Conservation (phyloP, 2,329 filamentous ascomycete species). For the Anthostomella pinea region DNA sequence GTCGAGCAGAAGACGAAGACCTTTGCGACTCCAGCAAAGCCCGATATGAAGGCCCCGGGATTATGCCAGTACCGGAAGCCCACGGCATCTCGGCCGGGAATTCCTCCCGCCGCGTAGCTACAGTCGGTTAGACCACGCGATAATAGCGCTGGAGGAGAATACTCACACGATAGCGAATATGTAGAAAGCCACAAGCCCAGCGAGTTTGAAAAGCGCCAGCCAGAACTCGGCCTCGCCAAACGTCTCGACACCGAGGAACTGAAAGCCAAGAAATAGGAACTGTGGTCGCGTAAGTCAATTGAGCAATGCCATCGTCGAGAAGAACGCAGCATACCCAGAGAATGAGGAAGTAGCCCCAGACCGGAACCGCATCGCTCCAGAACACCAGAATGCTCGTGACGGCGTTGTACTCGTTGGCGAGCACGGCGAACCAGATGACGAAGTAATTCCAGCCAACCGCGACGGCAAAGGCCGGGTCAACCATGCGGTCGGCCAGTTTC, state of each 20-base stretch:
- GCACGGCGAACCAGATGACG: slow-evolving; percentile 52
- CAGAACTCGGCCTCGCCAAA: slow-evolving; percentile 82
- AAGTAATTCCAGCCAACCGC: slow-evolving; percentile 72
- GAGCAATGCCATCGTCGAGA: neutral
- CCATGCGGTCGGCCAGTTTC: slow-evolving; percentile 67
- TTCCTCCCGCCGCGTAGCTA: slow-evolving; percentile 64
- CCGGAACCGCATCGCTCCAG: slow-evolving; percentile 59
- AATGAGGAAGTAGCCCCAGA: slow-evolving; percentile 70
- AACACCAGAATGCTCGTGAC: slow-evolving; percentile 64
- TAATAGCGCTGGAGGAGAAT: neutral
- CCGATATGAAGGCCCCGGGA: slow-evolving; percentile 68
- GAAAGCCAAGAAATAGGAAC: slow-evolving; percentile 62
- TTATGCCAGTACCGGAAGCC: slow-evolving; percentile 71
- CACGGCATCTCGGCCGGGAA: slow-evolving; percentile 57
- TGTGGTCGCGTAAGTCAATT: slow-evolving; percentile 13
- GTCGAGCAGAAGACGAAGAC: slow-evolving; percentile 69
- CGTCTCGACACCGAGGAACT: slow-evolving; percentile 68
- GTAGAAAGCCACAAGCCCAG: slow-evolving; percentile 68
- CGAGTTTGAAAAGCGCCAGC: slow-evolving; percentile 70
- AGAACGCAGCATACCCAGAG: slow-evolving; percentile 55
- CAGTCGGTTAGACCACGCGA: slow-evolving; percentile 7
- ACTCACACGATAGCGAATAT: slow-evolving; percentile 65
- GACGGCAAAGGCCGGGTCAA: slow-evolving; percentile 67
- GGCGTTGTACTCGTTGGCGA: slow-evolving; percentile 71
- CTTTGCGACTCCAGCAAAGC: slow-evolving; percentile 62